These are phyloP conservation scores for Chalaropsis ovoidea DNA, from an alignment of 2,329 filamentous ascomycete species.

Conservation along the genomic window DNA sequence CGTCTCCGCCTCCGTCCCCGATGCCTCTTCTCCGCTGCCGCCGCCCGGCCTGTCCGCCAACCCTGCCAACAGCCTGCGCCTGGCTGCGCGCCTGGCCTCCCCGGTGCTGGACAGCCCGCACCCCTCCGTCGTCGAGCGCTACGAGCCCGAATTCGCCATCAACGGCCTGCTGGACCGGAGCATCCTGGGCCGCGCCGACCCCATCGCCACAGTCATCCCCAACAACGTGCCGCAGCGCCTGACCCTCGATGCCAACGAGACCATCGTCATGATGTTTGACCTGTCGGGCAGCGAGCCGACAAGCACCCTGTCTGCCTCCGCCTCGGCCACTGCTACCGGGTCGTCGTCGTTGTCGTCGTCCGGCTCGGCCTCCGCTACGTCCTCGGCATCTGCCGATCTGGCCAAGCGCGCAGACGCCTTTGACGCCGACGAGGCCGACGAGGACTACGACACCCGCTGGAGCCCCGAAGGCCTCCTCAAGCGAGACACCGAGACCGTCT, in stretches of 20 bases:
- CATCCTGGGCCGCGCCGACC: constrained; percentile 52
- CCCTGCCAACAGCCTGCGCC: neutral
- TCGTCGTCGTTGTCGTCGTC: neutral
- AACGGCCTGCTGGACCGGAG: constrained; percentile 46
- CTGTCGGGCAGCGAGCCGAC: constrained; percentile 26
- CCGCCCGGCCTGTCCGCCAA: neutral
- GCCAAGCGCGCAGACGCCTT: constrained; percentile 22
- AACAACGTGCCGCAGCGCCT: constrained; percentile 55
- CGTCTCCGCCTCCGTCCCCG: constrained; percentile 1
- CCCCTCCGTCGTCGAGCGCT: constrained; percentile 30
- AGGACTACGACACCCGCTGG: constrained; percentile 26
- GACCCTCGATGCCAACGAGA: constrained; percentile 53
- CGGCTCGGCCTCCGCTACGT: neutral
- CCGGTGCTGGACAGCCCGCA: neutral
- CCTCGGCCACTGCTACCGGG: constrained; percentile 1
- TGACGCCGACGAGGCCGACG: constrained; percentile 23
- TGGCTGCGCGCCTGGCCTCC: constrained; percentile 9
- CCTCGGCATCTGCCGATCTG: neutral
- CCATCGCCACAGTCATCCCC: constrained; percentile 39
- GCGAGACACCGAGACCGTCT: constrained; percentile 41
- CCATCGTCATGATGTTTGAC: constrained; percentile 38
- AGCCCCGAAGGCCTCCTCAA: constrained; percentile 18
- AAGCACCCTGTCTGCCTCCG: neutral
- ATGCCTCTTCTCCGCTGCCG: neutral
- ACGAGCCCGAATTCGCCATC: constrained; percentile 49